A percentile compares a stretch with the other conserved stretches of the same genome.
Conservation (phyloP, 2,329 filamentous ascomycete species). For the Alternaria longipes region DNA sequence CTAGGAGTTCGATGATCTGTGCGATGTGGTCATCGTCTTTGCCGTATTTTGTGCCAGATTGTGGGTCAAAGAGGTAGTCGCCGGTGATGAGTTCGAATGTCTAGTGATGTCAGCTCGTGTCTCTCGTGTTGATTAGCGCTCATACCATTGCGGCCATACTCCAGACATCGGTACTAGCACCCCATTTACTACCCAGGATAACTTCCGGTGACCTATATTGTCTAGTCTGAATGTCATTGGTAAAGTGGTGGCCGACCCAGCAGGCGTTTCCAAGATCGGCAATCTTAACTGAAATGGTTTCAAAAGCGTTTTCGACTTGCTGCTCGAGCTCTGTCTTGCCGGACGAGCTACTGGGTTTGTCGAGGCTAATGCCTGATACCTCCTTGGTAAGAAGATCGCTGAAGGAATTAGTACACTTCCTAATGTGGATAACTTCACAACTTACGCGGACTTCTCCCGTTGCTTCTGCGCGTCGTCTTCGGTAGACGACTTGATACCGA, state of each 20-base stretch:
- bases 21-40: slow-evolving; percentile 99
- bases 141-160: slow-evolving; percentile 99
- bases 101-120: slow-evolving; percentile 58
- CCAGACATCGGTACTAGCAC: slow-evolving; percentile 99
- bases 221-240: slow-evolving; percentile 97
- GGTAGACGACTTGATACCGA: slow-evolving; percentile 62
- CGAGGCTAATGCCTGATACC: slow-evolving; percentile 92
- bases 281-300: slow-evolving; percentile 98
- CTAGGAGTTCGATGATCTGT: slow-evolving; percentile 96
- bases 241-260: slow-evolving; percentile 99
- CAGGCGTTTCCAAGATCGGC: slow-evolving; percentile 97
- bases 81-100: slow-evolving; percentile 97
- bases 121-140: neutral
- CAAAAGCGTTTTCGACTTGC: slow-evolving; percentile 68
- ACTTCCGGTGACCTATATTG: slow-evolving; percentile 98
- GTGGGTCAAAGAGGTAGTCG: slow-evolving; percentile 97
- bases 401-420: neutral
- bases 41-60: slow-evolving; percentile 98
- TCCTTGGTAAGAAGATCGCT: slow-evolving; percentile 92
- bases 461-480: slow-evolving; percentile 73
- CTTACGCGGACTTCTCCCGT: slow-evolving; percentile 93
- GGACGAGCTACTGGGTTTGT: slow-evolving; percentile 67
- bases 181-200: slow-evolving; percentile 96
- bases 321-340: slow-evolving; percentile 55
- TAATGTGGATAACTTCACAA: neutral